Base-by-base conservation (phyloP, 805 yeast species). In the Metschnikowia borealis region DNA sequence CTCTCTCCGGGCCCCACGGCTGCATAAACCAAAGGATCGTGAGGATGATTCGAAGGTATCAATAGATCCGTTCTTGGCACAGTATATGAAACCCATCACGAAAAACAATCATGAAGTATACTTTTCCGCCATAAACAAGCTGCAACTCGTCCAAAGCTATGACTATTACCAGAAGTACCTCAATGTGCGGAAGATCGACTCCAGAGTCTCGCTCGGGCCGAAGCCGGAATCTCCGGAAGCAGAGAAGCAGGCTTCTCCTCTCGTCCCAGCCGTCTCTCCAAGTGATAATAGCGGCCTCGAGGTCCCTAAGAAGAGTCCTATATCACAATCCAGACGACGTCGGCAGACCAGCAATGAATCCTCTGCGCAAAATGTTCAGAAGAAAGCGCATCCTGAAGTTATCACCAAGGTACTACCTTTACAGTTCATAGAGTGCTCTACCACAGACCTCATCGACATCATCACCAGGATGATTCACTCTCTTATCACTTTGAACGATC, bases 391-490 rank as follows among this genome's bases (percentile, higher is more conserved):
- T 20, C 52, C 60, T 14, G 53, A 51, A 39, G 52, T 56, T 13
- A 43, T 38, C 6, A 49, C 53, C 7, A 46, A 55, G 37, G 26
- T 34, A 18, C 67, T 83, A 11, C 86, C 87, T 2, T 47, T 54
- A 13, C 69, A 76, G 48, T 90, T 84, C 67, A 78, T 80, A 55
- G 74, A 81, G 38, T 87, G 96, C 60, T 77, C 87, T 11, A 73
- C 83, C 49, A 81, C 83, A 17, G 94, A 87, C 58, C 68, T 92
- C 39, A 81, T 91, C 36, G 72, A 76, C 1, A 71, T 92, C 33
- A 83, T 92, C 32, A 74, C 96, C 1, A 73, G 96, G 48, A 89
- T 91, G 94, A 71, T 94, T 26, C 77, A 80, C 43, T 86, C 88
- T 38, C 75, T 92, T 21, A 88, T 91, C 13, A 67, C 73, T 21